Conservation (phyloP, 345 rosid genomes). For the Euphorbia tirucalli region DNA sequence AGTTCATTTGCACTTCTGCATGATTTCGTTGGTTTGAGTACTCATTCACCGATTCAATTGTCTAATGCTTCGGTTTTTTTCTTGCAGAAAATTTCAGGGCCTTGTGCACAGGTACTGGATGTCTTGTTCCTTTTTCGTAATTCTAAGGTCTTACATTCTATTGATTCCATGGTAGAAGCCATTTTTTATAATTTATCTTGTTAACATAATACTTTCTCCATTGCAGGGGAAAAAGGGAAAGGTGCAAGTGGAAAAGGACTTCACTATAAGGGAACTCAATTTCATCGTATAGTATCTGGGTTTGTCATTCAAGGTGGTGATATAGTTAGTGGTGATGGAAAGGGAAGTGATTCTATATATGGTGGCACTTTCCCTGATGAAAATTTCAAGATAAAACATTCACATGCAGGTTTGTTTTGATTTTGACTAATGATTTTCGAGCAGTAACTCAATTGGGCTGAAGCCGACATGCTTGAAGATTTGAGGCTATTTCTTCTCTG, state of each 20-base stretch:
- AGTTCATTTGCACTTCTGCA: neutral
- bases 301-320: constrained; percentile 97
- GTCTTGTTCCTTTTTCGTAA: neutral
- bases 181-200: neutral
- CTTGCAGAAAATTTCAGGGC: constrained; percentile 95
- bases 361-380: constrained; percentile 88
- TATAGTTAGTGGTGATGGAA: constrained; percentile 67
- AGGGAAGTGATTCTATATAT: constrained; percentile 71
- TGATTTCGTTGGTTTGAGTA: neutral
- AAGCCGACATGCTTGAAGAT: constrained; percentile 4
- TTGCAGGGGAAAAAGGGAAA: constrained; percentile 70
- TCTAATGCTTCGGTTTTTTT: constrained; percentile 18
- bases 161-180: neutral
- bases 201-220: neutral
- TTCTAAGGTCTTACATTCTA: constrained; percentile 1
- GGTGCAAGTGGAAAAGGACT: constrained; percentile 57
- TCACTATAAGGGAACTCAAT: constrained; percentile 73
- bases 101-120: constrained; percentile 78
- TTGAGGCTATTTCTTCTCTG: neutral
- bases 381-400: constrained; percentile 79
- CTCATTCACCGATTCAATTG: constrained; percentile 10
- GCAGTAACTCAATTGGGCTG: neutral
- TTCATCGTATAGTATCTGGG: constrained; percentile 95
- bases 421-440: neutral
- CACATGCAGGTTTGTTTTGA: constrained; percentile 64